Evolutionary conservation across 345 rosid species (phyloP), one percentile per base, ranked within the genome.

Genomic region (Lepidium africanum): DNA sequence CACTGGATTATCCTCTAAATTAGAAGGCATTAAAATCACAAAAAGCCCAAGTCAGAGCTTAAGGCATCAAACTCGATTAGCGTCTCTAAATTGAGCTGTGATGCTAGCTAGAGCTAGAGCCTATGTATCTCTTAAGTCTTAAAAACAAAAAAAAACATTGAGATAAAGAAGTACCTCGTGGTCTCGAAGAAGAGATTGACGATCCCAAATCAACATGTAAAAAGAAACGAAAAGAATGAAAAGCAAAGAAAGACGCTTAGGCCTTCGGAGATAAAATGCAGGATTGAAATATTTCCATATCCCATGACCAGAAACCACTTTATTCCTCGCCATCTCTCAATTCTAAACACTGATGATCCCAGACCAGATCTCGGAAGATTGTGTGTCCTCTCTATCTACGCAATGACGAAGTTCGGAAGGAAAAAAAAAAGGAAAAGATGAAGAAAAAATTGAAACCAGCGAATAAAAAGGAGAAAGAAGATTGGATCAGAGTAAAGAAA

Each of bases 121-220:
- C n/a, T n/a, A n/a, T 63, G 46, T 21, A 21, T 63, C 21, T 64
- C 25, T 37, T 37, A 36, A 25, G 13, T 21, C 0, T 17, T 6
- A 23, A 21, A 10, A 27, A 0, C 2, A 25, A 25, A 6, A 30
- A 30, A 30, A 30, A 30, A 4, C 10, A 0, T 32, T 41, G 5
- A 38, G 53, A 61, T 36, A n/a, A 23, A 33, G 38, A 10, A 21
- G 13, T 37, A 86, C 98, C 92, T 90, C 72, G 68, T 88, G 80
- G 19, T 85, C 94, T 27, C 86, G 77, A 60, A 83, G 65, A 72
- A 93, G 90, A 70, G 90, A 78, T 65, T 84, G 88, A 74, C 94
- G 98, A 84, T 88, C 97, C 98, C 97, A 93, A 10, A 93, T 40
- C n/a, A 90, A 36, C 8, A 83, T 19, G 40, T 87, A 78, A 62